Conservation (phyloP, 2,329 filamentous ascomycete species). For the Hymenotorrendiella dingleyae region DNA sequence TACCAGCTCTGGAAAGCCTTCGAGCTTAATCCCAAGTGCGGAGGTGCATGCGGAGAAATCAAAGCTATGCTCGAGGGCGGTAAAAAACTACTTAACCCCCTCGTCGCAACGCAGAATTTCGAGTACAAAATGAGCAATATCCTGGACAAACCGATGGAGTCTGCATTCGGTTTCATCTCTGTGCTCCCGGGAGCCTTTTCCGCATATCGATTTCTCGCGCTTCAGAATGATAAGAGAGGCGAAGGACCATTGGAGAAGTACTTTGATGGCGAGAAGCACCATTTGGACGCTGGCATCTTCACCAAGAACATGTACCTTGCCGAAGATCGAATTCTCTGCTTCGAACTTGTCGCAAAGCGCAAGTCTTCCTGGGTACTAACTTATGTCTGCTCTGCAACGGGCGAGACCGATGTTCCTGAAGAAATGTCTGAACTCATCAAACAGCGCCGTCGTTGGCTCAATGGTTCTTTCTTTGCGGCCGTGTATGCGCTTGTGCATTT, state of each 20-base stretch:
- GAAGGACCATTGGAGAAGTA: constrained; percentile 67
- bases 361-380: constrained; percentile 66
- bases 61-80: constrained; percentile 19
- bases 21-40: constrained; percentile 17
- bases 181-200: constrained; percentile 56
- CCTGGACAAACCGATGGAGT: constrained; percentile 25
- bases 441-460: constrained; percentile 65
- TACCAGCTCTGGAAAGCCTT: constrained; percentile 23
- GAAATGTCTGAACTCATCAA: constrained; percentile 66
- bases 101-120: constrained; percentile 24
- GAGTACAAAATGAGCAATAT: constrained; percentile 26
- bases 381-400: constrained; percentile 64
- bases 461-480: constrained; percentile 68
- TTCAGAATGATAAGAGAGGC: constrained; percentile 64
- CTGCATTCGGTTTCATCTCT: constrained; percentile 23
- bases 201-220: constrained; percentile 63
- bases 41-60: constrained; percentile 24
- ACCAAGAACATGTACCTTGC: constrained; percentile 63
- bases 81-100: constrained; percentile 20
- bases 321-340: constrained; percentile 55
- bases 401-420: constrained; percentile 67
- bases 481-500: constrained; percentile 67
- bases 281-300: constrained; percentile 51
- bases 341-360: constrained; percentile 65
- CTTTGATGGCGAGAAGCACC: constrained; percentile 67